Base-by-base conservation (phyloP, 2,329 filamentous ascomycete species). In the Coniochaeta ligniaria region DNA sequence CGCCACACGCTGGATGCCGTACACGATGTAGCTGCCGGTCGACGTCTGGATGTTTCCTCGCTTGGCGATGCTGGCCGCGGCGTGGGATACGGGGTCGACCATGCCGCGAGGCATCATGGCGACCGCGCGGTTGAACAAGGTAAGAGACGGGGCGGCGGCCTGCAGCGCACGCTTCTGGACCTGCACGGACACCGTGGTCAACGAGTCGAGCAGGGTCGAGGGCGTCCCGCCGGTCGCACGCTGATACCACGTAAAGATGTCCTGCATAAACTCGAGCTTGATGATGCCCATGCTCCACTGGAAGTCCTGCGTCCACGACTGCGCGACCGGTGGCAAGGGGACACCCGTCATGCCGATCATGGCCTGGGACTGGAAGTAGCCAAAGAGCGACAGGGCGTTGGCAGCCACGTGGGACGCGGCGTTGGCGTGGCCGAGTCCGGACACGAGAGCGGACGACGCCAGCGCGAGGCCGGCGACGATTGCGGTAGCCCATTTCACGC, bases 261-360 rank as follows among this genome's bases (percentile, higher is more conserved):
- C 81, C 77, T 98, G 92, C 77, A 97, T 84, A 73, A 96, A 97
- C n/a, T 80, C 81, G 47, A 97, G 82, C 58, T 85, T 84, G 69
- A 98, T 96, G 68, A 98, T 92, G 68, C 94, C 94, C 91, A 98
- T 95, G 70, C 89, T 96, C 94, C 94, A 98, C 72, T 96, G 90
- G 78, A 98, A 97, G 76, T 97, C 94, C 76, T 97, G 93, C 1
- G 93, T 96, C 94, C 94, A 98, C 0, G 93, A 84, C 69, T 90
- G 83, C 59, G 96, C 94, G 63, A 96, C 90, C 0, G 94, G 94
- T 11, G 94, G 94, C 59, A 96, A 83, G 54, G 82, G 80, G 16
- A 97, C 88, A 22, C 89, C 85, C 59, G 88, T 91, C 75, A 97
- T 88, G 64, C 93, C 93, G 68, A 96, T 81, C 74, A 97, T 92